A percentile compares a stretch with the other conserved stretches of the same genome.
phyloP scores from a whole-genome alignment of 352 stramenopile genomes.

The Vaucheria bursata region DNA sequence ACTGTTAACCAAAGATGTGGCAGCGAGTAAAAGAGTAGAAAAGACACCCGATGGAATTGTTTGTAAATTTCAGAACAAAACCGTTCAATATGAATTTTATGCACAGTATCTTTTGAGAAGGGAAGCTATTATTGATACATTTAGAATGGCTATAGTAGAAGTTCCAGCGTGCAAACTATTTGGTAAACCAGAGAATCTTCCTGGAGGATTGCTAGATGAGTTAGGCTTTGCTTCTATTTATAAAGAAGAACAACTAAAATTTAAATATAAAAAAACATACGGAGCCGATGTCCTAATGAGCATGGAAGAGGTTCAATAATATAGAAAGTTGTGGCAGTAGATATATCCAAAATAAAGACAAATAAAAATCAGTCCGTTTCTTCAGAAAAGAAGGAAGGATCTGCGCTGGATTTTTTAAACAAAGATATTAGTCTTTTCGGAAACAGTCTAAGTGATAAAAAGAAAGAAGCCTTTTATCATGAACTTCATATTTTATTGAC shows the following conservation, averaged over 20 bases:
- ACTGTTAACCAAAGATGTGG: background rate
- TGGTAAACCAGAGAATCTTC: background rate
- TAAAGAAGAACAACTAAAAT: background rate
- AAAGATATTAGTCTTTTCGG: background rate
- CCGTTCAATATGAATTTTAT: background rate
- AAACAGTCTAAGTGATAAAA: background rate
- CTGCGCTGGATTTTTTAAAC: background rate
- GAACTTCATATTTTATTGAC: background rate
- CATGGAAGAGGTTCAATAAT: background rate
- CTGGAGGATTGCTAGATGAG: background rate
- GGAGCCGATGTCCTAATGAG: background rate
- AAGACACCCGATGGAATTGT: background rate
- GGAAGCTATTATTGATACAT: background rate
- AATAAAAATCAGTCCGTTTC: background rate
- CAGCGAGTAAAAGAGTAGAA: background rate
- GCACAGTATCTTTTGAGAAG: background rate
- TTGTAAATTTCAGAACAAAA: background rate
- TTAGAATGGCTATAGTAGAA: background rate
- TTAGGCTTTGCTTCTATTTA: background rate
- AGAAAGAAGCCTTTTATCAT: constrained; percentile 1
- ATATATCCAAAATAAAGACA: background rate
- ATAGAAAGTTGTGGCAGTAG: background rate
- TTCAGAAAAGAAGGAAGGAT: background rate
- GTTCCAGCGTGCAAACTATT: background rate
- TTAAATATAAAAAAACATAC: background rate